phyloP scores from a whole-genome alignment of 1,284 basidiomycete genomes.

The Ustanciosporium gigantosporum region DNA sequence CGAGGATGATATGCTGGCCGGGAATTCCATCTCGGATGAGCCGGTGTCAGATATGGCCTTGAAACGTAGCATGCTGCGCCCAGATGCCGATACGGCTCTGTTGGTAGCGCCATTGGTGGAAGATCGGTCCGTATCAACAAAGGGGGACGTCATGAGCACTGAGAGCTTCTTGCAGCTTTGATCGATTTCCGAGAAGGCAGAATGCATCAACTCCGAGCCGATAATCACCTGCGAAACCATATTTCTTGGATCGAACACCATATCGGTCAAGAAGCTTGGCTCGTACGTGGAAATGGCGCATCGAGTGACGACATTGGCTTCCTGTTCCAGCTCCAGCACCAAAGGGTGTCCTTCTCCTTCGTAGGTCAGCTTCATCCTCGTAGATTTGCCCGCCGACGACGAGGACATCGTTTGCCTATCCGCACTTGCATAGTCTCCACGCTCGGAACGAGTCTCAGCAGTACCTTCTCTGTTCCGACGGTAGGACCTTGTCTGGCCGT shows the following conservation, averaged over 20 bases:
- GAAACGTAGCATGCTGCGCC: conserved; percentile 27
- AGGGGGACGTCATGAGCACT: conserved; percentile 19
- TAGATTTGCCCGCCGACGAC: conserved; percentile 57
- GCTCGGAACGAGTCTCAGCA: conserved; percentile 9
- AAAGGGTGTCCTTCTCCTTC: conserved; percentile 77
- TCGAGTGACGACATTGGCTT: conserved; percentile 85
- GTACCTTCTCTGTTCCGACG: conserved; percentile 16
- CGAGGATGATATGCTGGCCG: conserved; percentile 25
- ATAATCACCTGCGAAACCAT: conserved; percentile 43
- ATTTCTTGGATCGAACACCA: conserved; percentile 69
- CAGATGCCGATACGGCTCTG: neutral
- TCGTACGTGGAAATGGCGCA: conserved; percentile 87
- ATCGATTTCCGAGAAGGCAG: conserved; percentile 38
- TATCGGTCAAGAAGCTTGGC: conserved; percentile 76
- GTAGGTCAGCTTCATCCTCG: conserved; percentile 83
- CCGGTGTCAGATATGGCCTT: conserved; percentile 27
- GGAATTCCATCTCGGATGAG: conserved; percentile 43
- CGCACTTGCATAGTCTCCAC: conserved; percentile 6
- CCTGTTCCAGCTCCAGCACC: conserved; percentile 73
- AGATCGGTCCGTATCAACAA: neutral
- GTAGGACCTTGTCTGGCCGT: conserved; percentile 3
- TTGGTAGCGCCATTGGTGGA: neutral
- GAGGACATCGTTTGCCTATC: conserved; percentile 8
- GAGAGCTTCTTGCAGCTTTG: conserved; percentile 34
- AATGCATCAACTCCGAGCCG: conserved; percentile 32